A percentile compares a stretch with the other conserved stretches of the same genome.
phyloP scores from a whole-genome alignment of 169 alveolate species.

The Theileria equi region DNA sequence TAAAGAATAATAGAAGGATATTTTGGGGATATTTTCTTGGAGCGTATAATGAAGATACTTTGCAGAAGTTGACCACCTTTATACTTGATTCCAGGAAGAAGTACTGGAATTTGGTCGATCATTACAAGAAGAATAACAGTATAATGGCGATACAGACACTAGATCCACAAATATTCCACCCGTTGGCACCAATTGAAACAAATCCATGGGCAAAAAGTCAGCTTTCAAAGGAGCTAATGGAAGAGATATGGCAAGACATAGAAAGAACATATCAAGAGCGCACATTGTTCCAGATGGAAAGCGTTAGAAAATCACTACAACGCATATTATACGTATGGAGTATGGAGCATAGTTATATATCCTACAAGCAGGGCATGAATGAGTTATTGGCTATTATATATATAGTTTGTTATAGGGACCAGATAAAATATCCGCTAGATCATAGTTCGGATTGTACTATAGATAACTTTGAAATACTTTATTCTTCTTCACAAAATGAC shows the following conservation, averaged over 20 bases:
- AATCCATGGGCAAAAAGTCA: conserved; percentile 75
- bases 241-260: conserved; percentile 74
- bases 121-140: conserved; percentile 11
- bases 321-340: conserved; percentile 71
- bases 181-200: conserved; percentile 70
- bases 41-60: background rate
- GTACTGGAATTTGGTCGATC: conserved; percentile 33
- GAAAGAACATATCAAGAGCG: conserved; percentile 75
- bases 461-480: conserved; percentile 15
- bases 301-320: conserved; percentile 64
- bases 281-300: conserved; percentile 62
- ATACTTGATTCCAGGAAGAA: background rate
- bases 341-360: conserved; percentile 64
- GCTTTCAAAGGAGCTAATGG: conserved; percentile 59
- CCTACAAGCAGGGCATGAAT: conserved; percentile 76
- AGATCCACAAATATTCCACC: conserved; percentile 75
- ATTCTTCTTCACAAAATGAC: conserved; percentile 43
- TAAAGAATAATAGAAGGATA: conserved; percentile 31
- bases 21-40: conserved; percentile 57
- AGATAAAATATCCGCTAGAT: background rate
- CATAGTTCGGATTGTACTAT: conserved; percentile 1
- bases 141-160: conserved; percentile 49
- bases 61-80: background rate
- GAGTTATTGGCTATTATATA: conserved; percentile 71
- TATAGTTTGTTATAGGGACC: conserved; percentile 60